Conservation (phyloP, 73 alveolate species). For the Tetrahymena borealis region DNA sequence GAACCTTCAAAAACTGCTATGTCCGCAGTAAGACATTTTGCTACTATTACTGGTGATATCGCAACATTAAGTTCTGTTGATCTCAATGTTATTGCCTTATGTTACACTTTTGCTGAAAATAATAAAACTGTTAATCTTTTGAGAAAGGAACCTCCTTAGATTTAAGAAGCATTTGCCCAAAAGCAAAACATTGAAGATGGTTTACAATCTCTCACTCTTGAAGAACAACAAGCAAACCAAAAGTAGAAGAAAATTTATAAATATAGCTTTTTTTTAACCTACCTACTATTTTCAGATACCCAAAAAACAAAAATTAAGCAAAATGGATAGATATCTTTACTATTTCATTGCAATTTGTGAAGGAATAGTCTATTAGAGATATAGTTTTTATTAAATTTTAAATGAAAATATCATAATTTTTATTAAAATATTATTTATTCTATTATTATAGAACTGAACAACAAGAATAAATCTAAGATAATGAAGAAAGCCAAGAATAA, state of each 20-base stretch:
- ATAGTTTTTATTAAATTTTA: too few species aligned
- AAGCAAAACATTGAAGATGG: slow-evolving; percentile 11
- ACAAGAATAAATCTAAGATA: not conserved
- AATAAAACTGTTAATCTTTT: not conserved
- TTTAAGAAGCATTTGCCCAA: slow-evolving; percentile 17
- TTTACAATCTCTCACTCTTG: slow-evolving; percentile 2
- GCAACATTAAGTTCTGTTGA: slow-evolving; percentile 21
- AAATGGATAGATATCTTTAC: too few species aligned
- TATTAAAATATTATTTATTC: too few species aligned
- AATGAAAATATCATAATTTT: too few species aligned
- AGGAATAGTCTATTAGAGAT: too few species aligned
- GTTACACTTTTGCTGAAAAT: slow-evolving; percentile 11
- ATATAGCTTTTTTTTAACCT: not conserved
- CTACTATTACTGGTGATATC: slow-evolving; percentile 28
- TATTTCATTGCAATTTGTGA: too few species aligned
- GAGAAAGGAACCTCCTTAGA: not conserved
- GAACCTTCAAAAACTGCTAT: slow-evolving; percentile 14
- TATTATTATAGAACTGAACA: not conserved
- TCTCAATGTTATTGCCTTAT: slow-evolving; percentile 33
- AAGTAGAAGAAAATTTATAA: not conserved
- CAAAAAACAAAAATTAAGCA: too few species aligned
- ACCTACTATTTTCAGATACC: not conserved
- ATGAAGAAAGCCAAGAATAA: slow-evolving; percentile 3
- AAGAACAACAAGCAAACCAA: slow-evolving; percentile 1
- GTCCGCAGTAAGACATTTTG: slow-evolving; percentile 10